Percentiles rank a stretch among this genome's conserved stretches.
Evolutionary conservation across 164 flowering plant species (phyloP).

Genomic region (Stephania japonica): DNA sequence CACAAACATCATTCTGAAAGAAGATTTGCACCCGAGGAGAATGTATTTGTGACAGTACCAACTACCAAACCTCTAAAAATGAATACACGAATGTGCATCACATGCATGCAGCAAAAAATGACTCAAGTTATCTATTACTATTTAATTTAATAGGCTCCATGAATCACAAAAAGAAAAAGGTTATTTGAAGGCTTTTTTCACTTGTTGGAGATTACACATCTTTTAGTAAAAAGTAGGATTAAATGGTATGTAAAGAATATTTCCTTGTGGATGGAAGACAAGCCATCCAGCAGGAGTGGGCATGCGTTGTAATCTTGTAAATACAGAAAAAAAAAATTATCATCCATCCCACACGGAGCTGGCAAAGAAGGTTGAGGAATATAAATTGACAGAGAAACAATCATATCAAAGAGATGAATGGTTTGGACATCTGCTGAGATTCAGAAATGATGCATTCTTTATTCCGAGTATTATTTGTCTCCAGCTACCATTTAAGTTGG

Average conservation of each 20-base stretch:
- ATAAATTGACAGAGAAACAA: conserved; percentile 48
- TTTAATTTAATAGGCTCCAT: too few species aligned
- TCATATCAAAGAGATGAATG: conserved; percentile 73
- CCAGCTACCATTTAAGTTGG: conserved; percentile 93
- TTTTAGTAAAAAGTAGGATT: too few species aligned
- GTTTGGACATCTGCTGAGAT: conserved; percentile 62
- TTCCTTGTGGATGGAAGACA: conserved; percentile 58
- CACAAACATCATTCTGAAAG: too few species aligned
- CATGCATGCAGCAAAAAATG: too few species aligned
- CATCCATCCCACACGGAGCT: conserved; percentile 37
- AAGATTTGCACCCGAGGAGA: too few species aligned
- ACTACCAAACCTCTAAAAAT: too few species aligned
- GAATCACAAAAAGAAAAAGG: too few species aligned
- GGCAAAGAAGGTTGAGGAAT: conserved; percentile 31
- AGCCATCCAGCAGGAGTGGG: conserved; percentile 35
- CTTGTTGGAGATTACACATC: too few species aligned
- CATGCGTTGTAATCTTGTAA: conserved; percentile 32
- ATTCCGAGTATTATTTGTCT: conserved; percentile 81
- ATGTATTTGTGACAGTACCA: too few species aligned
- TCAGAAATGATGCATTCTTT: conserved; percentile 79
- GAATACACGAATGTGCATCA: too few species aligned
- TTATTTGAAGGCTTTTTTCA: too few species aligned
- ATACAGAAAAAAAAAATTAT: conserved; percentile 37
- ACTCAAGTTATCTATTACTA: too few species aligned
- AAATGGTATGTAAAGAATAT: not conserved